phyloP scores from a whole-genome alignment of 139 green algal species.

The Chlamydomonas schloesseri region DNA sequence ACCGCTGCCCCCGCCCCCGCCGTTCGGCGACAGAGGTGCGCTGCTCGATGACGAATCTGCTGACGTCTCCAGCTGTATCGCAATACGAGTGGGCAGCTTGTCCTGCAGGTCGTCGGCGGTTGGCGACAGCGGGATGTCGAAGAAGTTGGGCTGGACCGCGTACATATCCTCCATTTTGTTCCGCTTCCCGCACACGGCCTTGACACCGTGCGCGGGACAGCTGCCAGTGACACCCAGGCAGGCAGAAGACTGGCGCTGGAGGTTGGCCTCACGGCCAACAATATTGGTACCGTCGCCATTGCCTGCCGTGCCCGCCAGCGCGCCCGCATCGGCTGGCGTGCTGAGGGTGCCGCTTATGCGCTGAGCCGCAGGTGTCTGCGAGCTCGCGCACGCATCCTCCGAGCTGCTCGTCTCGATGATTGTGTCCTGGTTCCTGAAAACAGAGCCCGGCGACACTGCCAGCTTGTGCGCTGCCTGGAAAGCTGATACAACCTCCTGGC shows the following conservation, averaged over 20 bases:
- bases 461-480: constrained; percentile 1
- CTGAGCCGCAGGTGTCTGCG: neutral
- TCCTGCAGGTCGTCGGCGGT: constrained; percentile 27
- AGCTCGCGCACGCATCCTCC: neutral
- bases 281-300: neutral
- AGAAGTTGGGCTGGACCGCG: constrained; percentile 64
- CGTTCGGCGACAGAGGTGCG: constrained; percentile 25
- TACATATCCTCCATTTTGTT: constrained; percentile 83
- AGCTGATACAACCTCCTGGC: constrained; percentile 18
- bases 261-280: no score
- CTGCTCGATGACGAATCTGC: constrained; percentile 7
- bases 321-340: neutral
- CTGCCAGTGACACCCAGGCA: constrained; percentile 5
- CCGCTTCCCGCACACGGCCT: constrained; percentile 77
- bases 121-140: constrained; percentile 57
- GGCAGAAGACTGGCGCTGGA: constrained; percentile 17
- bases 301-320: neutral
- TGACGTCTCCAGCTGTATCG: constrained; percentile 44
- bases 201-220: constrained; percentile 69
- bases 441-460: constrained; percentile 5
- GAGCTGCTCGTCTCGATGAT: constrained; percentile 34
- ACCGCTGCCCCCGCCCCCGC: neutral
- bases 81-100: constrained; percentile 68
- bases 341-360: constrained; percentile 21
- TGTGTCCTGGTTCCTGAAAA: constrained; percentile 37